Percentiles rank a stretch among this genome's conserved stretches.
Conservation (phyloP, 768 basidiomycete species). For the Tremella mesenterica region DNA sequence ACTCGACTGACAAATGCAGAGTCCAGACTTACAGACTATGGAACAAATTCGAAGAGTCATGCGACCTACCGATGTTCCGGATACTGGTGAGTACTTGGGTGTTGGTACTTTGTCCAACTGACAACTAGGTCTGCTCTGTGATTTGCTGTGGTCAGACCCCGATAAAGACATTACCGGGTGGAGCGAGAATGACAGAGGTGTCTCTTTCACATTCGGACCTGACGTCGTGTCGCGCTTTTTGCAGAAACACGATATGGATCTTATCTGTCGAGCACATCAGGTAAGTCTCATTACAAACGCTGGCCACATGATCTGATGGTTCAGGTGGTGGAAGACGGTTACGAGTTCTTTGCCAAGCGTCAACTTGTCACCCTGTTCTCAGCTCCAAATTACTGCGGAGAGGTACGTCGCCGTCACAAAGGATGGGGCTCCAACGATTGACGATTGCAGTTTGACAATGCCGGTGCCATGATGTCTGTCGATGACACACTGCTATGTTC, state of each 20-base stretch:
- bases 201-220: constrained; percentile 97
- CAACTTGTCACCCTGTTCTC: constrained; percentile 95
- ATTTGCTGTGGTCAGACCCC: constrained; percentile 96
- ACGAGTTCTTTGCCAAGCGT: constrained; percentile 97
- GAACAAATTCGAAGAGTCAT: constrained; percentile 98
- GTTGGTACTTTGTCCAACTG: not conserved
- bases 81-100: constrained; percentile 63
- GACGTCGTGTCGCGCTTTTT: constrained; percentile 97
- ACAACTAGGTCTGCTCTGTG: constrained; percentile 75
- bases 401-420: constrained; percentile 26
- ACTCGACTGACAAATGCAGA: constrained; percentile 41
- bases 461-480: constrained; percentile 99
- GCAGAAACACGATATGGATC: constrained; percentile 99
- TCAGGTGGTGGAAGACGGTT: constrained; percentile 96
- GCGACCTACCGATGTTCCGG: constrained; percentile 97
- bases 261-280: constrained; percentile 98
- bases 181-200: constrained; percentile 98
- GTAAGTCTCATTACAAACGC: constrained; percentile 48
- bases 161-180: constrained; percentile 99
- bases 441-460: constrained; percentile 80
- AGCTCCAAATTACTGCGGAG: constrained; percentile 57
- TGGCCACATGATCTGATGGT: constrained; percentile 1
- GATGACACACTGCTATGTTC: constrained; percentile 95
- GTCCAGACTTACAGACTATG: constrained; percentile 97
- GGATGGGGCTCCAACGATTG: not conserved